These are phyloP conservation scores for Curvularia verruculosa DNA, from an alignment of 2,329 filamentous ascomycete genomes.

Conservation along the genomic window DNA sequence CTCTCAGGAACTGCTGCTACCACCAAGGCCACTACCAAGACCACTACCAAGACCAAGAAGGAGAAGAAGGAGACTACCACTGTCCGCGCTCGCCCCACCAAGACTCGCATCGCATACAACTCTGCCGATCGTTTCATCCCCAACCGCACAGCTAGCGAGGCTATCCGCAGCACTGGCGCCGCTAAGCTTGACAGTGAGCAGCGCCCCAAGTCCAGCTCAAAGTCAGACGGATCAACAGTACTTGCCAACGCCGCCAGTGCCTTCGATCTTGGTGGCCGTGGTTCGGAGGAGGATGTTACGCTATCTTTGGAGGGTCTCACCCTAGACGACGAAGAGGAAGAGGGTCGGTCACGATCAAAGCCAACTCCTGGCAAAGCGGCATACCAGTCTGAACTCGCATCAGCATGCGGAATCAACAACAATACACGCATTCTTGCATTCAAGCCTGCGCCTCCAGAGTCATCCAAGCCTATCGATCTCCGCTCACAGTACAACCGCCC, in stretches of 20 bases:
- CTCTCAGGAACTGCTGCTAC: constrained; percentile 78
- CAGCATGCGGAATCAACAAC: constrained; percentile 88
- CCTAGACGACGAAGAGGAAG: constrained; percentile 73
- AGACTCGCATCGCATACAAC: constrained; percentile 61
- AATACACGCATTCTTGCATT: constrained; percentile 97
- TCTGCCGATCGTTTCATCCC: constrained; percentile 93
- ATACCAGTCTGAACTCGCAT: constrained; percentile 89
- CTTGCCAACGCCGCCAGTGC: constrained; percentile 75
- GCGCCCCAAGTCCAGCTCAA: constrained; percentile 72
- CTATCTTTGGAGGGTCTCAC: constrained; percentile 78
- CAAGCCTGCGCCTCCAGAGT: constrained; percentile 97
- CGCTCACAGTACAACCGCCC: constrained; percentile 98
- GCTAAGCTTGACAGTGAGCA: constrained; percentile 73
- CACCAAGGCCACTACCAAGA: constrained; percentile 53
- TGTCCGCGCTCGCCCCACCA: constrained; percentile 43
- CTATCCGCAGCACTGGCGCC: constrained; percentile 78
- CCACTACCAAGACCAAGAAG: constrained; percentile 51
- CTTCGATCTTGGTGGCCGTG: constrained; percentile 66
- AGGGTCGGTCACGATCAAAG: constrained; percentile 69
- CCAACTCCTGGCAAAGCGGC: constrained; percentile 86
- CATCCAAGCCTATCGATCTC: constrained; percentile 96
- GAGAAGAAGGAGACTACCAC: constrained; percentile 41
- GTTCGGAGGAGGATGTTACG: constrained; percentile 73
- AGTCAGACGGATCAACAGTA: constrained; percentile 72
- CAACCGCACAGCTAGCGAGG: constrained; percentile 88